Evolutionary conservation across 441 rosid genomes (phyloP).

Genomic region (Hura crepitans): DNA sequence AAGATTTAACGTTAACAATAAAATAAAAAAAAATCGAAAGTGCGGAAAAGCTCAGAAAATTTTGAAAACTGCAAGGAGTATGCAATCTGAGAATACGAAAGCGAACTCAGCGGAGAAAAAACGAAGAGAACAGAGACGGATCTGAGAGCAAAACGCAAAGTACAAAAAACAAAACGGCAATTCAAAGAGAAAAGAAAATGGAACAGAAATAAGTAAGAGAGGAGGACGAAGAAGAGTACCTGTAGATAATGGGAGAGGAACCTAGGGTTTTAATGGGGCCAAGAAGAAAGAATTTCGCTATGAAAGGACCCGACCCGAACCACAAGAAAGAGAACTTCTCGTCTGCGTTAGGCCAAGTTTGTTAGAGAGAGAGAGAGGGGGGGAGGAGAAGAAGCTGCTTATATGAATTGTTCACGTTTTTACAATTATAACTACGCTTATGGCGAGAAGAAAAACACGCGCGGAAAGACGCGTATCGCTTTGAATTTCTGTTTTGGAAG

Average conservation of each 20-base stretch:
- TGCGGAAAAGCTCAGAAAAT: not conserved
- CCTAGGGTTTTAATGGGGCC: slow-evolving; percentile 37
- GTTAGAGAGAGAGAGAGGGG: slow-evolving; percentile 17
- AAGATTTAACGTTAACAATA: slow-evolving; percentile 21
- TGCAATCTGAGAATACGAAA: not conserved
- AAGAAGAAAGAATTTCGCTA: not conserved
- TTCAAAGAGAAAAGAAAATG: not conserved
- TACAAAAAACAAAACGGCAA: slow-evolving; percentile 7
- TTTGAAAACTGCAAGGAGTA: not conserved
- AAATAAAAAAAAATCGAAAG: not conserved
- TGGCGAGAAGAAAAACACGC: not conserved
- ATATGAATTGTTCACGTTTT: slow-evolving; percentile 14
- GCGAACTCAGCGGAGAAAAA: not conserved
- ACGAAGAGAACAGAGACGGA: slow-evolving; percentile 16
- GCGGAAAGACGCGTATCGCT: not conserved
- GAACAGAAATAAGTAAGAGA: slow-evolving; percentile 19
- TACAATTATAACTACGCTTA: not conserved
- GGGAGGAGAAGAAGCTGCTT: slow-evolving; percentile 8
- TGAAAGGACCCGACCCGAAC: slow-evolving; percentile 21
- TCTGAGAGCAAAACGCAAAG: slow-evolving; percentile 15
- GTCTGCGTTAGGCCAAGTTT: not conserved
- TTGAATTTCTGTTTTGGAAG: not conserved
- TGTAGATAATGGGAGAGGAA: slow-evolving; percentile 32
- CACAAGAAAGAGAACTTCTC: not conserved
- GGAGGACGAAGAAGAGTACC: slow-evolving; percentile 22